Percentiles rank a stretch among this genome's conserved stretches.
phyloP scores from a whole-genome alignment of 192 early-diverging fungal species.

The Gamsiella multidivaricata region DNA sequence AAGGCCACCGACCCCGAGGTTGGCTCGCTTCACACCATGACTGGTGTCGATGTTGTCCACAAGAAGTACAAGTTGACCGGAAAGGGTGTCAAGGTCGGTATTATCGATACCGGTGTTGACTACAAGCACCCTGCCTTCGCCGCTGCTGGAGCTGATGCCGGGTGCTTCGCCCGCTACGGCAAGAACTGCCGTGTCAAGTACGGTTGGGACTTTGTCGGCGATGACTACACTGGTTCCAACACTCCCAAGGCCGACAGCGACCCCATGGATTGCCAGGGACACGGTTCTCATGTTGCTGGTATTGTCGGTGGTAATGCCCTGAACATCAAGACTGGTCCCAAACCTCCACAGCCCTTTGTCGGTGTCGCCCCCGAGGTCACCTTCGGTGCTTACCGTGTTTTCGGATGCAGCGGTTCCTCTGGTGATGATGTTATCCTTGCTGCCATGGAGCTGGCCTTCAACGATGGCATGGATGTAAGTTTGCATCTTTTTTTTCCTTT shows the following conservation, averaged over 20 bases:
- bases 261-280: constrained; percentile 73
- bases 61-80: constrained; percentile 48
- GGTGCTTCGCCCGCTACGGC: constrained; percentile 70
- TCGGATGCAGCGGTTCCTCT: constrained; percentile 77
- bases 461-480: constrained; percentile 74
- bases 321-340: constrained; percentile 36
- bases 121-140: constrained; percentile 74
- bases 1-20: constrained; percentile 27
- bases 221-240: constrained; percentile 32
- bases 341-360: constrained; percentile 53
- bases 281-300: constrained; percentile 74
- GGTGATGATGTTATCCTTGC: constrained; percentile 79
- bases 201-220: constrained; percentile 73
- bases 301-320: constrained; percentile 77
- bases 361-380: constrained; percentile 88
- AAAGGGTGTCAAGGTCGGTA: constrained; percentile 61
- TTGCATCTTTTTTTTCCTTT: constrained; percentile 55
- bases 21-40: constrained; percentile 54
- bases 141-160: constrained; percentile 30
- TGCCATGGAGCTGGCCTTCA: constrained; percentile 79
- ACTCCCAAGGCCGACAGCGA: constrained; percentile 60
- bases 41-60: constrained; percentile 56
- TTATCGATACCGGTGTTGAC: constrained; percentile 70
- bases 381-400: constrained; percentile 84
- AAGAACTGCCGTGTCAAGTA: constrained; percentile 65